A percentile compares a stretch with the other conserved stretches of the same genome.
Evolutionary conservation across 176 grass and related monocot genomes (phyloP).

Genomic region (bread wheat (Triticum aestivum)): DNA sequence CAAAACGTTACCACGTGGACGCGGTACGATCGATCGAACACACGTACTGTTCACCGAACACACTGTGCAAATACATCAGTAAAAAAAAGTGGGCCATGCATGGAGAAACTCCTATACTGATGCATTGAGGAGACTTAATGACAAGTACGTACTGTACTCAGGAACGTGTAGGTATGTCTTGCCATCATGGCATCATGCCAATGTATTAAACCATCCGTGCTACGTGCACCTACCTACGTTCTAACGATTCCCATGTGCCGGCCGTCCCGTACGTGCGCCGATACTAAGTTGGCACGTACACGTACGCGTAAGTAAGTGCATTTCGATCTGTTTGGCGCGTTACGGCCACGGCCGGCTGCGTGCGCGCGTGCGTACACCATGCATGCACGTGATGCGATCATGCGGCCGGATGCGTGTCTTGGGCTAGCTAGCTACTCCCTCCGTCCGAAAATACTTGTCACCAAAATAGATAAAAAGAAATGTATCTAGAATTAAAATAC

Average conservation of each 20-base stretch:
- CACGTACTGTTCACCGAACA: not conserved
- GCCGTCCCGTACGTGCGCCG: too few species aligned
- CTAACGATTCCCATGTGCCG: too few species aligned
- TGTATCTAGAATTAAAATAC: too few species aligned
- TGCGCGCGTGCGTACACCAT: not conserved
- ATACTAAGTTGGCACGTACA: not conserved
- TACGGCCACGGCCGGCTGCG: not conserved
- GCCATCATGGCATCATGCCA: not conserved
- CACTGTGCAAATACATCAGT: not conserved
- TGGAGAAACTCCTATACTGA: not conserved
- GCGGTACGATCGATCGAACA: not conserved
- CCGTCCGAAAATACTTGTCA: too few species aligned
- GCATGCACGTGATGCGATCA: not conserved
- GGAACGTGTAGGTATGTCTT: not conserved
- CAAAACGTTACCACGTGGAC: not conserved
- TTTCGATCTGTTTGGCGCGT: not conserved
- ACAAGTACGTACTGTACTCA: not conserved
- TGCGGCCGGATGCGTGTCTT: not conserved
- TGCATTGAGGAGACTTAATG: not conserved
- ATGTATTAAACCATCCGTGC: not conserved
- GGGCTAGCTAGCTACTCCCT: not conserved
- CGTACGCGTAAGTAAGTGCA: not conserved
- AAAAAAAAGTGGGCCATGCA: not conserved
- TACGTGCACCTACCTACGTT: too few species aligned
- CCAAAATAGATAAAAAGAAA: too few species aligned